Conservation (phyloP, 2,329 filamentous ascomycete species). For the Nothophoma quercina region DNA sequence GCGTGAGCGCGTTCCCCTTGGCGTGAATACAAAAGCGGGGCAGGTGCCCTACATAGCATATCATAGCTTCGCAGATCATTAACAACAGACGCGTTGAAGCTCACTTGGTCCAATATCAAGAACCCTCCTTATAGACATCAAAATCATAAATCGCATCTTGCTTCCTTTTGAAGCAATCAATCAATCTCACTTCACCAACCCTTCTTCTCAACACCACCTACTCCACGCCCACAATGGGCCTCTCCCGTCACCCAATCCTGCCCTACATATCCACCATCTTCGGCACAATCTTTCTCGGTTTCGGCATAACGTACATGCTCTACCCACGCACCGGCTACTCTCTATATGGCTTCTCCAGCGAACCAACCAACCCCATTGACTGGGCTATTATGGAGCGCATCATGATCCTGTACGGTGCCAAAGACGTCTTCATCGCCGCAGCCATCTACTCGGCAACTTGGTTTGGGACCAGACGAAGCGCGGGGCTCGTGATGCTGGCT, state of each 20-base stretch:
- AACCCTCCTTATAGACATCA: too few relatives aligned
- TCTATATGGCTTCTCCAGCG: constrained; percentile 48
- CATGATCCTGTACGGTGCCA: constrained; percentile 57
- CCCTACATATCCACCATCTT: constrained; percentile 30
- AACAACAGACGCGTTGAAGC: too few relatives aligned
- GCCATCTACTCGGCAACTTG: constrained; percentile 50
- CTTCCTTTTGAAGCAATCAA: neutral
- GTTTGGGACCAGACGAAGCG: constrained; percentile 49
- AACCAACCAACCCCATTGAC: constrained; percentile 38
- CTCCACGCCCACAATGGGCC: neutral
- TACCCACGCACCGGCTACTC: constrained; percentile 45
- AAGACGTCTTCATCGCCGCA: constrained; percentile 60
- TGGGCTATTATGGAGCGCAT: constrained; percentile 54
- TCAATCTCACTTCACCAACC: too few relatives aligned
- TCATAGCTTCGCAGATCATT: too few relatives aligned
- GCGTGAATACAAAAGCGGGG: constrained; percentile 9
- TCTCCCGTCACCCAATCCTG: constrained; percentile 3
- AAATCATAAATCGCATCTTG: too few relatives aligned
- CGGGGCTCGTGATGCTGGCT: constrained; percentile 55
- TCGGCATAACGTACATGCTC: constrained; percentile 53
- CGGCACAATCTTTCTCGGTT: constrained; percentile 42
- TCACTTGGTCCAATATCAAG: too few relatives aligned
- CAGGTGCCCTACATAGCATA: too few relatives aligned
- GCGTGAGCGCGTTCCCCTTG: neutral
- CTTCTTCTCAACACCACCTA: too few relatives aligned